Conservation (phyloP, 2,329 filamentous ascomycete species). For the Davidsoniella virescens region DNA sequence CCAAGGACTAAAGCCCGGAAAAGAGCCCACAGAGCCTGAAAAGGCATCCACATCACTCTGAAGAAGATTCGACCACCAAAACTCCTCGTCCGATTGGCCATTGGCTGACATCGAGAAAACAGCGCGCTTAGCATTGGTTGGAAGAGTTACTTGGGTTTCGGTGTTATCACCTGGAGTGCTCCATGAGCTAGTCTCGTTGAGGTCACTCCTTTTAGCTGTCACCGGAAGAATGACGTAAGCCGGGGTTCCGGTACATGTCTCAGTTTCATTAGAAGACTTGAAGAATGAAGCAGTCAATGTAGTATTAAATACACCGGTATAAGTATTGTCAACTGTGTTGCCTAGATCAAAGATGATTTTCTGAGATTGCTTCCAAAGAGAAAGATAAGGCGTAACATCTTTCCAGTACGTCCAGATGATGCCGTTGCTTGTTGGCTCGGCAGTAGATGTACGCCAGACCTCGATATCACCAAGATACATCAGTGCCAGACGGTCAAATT, state of each 20-base stretch:
- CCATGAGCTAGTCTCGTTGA: constrained; percentile 47
- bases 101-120: constrained; percentile 63
- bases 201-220: constrained; percentile 34
- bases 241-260: constrained; percentile 17
- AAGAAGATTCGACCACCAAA: constrained; percentile 71
- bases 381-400: constrained; percentile 57
- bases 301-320: constrained; percentile 58
- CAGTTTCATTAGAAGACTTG: constrained; percentile 18
- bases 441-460: constrained; percentile 70
- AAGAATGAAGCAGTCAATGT: constrained; percentile 63
- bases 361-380: constrained; percentile 52
- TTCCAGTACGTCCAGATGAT: constrained; percentile 66
- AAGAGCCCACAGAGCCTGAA: constrained; percentile 32
- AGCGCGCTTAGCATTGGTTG: constrained; percentile 49
- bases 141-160: constrained; percentile 42
- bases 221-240: constrained; percentile 55
- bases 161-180: constrained; percentile 47
- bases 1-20: constrained; percentile 56
- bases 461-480: constrained; percentile 66
- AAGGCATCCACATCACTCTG: constrained; percentile 45
- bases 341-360: constrained; percentile 68
- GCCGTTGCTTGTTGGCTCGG: constrained; percentile 54
- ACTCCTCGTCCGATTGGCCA: constrained; percentile 62
- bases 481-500: constrained; percentile 60
- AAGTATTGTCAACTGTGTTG: constrained; percentile 51